Percentiles rank a stretch among this genome's conserved stretches.
phyloP scores from a whole-genome alignment of 2,329 filamentous ascomycete species.

The Talaromyces marneffei region DNA sequence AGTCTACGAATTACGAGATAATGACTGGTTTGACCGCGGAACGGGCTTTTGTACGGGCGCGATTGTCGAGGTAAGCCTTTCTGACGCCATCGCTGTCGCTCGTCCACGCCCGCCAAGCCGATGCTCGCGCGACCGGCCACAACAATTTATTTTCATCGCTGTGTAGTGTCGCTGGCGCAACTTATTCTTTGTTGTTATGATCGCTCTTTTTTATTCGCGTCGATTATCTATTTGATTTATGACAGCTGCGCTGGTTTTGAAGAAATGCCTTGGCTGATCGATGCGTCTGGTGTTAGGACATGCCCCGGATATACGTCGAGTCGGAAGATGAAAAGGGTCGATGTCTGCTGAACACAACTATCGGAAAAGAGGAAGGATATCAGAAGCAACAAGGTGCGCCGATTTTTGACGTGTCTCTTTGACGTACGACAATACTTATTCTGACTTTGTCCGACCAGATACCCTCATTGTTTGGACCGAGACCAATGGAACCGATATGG shows the following conservation, averaged over 20 bases:
- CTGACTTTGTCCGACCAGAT: slow-evolving; percentile 51
- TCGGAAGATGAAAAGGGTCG: slow-evolving; percentile 87
- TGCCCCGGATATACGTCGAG: slow-evolving; percentile 81
- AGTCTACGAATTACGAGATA: slow-evolving; percentile 96
- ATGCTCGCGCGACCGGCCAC: slow-evolving; percentile 9
- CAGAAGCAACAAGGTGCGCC: slow-evolving; percentile 86
- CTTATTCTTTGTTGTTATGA: background rate
- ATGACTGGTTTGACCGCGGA: slow-evolving; percentile 98
- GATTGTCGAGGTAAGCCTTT: slow-evolving; percentile 59
- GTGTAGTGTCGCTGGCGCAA: slow-evolving; percentile 13
- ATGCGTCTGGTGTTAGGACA: slow-evolving; percentile 50
- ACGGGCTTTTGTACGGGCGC: slow-evolving; percentile 89
- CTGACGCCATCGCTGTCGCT: slow-evolving; percentile 5
- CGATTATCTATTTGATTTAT: background rate
- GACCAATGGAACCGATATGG: slow-evolving; percentile 87
- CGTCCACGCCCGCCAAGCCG: background rate
- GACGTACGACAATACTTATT: slow-evolving; percentile 18
- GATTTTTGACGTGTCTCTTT: background rate
- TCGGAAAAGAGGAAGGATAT: slow-evolving; percentile 90
- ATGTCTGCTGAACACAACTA: slow-evolving; percentile 79
- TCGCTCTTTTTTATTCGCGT: background rate
- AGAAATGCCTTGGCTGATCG: slow-evolving; percentile 11
- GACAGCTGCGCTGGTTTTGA: background rate
- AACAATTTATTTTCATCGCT: background rate
- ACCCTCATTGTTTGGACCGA: slow-evolving; percentile 99